phyloP scores from a whole-genome alignment of 352 stramenopile genomes.

The Globisporangium ultimum region DNA sequence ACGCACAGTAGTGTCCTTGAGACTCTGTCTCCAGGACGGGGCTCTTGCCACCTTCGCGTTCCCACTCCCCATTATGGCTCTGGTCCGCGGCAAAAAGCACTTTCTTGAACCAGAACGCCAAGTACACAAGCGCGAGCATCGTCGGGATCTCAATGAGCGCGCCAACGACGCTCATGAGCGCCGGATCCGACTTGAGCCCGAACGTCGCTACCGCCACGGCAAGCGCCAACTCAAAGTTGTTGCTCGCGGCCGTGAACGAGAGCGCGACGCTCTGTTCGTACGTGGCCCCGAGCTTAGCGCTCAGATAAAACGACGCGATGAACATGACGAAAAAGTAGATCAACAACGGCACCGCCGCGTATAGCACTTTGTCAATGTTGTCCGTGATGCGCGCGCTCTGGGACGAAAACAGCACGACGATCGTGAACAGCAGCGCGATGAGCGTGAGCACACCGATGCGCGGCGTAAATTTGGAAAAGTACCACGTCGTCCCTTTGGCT shows the following conservation, averaged over 20 bases:
- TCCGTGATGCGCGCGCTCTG: conserved; percentile 56
- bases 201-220: conserved; percentile 64
- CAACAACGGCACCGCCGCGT: too few species aligned
- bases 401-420: conserved; percentile 66
- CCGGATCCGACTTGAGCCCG: conserved; percentile 64
- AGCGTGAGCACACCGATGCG: conserved; percentile 49
- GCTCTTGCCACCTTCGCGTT: too few species aligned
- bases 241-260: conserved; percentile 68
- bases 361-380: conserved; percentile 45
- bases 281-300: conserved; percentile 21
- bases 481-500: too few species aligned
- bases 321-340: too few species aligned
- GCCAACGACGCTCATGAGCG: conserved; percentile 64
- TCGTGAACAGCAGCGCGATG: conserved; percentile 50
- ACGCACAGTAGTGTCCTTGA: too few species aligned
- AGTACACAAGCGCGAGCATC: conserved; percentile 58
- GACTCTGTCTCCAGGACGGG: too few species aligned
- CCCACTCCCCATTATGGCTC: too few species aligned
- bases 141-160: conserved; percentile 71
- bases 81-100: too few species aligned
- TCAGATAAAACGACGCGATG: too few species aligned
- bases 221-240: conserved; percentile 75
- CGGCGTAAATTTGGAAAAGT: conserved; percentile 27
- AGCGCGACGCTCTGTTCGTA: conserved; percentile 41
- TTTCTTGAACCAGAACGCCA: conserved; percentile 34